These are phyloP conservation scores for Pseudoscleropodium purum DNA, from an alignment of 225 moss, liverwort and hornwort genomes.

Conservation along the genomic window DNA sequence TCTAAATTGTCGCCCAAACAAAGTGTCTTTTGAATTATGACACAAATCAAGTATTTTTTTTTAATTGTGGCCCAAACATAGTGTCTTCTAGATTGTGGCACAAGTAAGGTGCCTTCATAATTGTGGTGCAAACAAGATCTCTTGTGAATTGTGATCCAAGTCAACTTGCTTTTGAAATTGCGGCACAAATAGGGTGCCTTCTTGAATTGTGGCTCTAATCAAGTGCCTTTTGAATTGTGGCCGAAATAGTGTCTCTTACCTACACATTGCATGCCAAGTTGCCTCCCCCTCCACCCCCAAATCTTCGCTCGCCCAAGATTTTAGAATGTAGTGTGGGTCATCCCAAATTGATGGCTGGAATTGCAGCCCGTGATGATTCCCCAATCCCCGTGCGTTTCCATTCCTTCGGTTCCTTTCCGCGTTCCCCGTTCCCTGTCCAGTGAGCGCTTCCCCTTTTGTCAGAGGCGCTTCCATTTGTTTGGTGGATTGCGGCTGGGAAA, in stretches of 20 bases:
- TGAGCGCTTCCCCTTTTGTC: not conserved
- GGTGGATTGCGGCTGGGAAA: not conserved
- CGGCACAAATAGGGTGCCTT: no score
- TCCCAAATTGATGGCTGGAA: not conserved
- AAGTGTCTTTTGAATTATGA: not conserved
- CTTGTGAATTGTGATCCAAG: accelerated
- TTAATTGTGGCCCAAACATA: not conserved
- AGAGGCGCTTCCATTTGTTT: not conserved
- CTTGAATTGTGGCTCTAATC: no score
- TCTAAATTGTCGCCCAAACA: not conserved
- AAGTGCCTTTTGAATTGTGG: not conserved
- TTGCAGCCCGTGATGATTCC: not conserved
- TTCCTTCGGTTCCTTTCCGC: not conserved
- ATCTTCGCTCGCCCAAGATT: not conserved
- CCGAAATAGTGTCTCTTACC: not conserved
- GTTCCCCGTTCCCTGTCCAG: not conserved
- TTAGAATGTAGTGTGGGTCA: not conserved
- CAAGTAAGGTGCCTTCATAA: no score
- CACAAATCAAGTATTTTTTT: no score
- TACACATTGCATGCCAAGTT: no score
- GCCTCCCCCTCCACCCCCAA: not conserved
- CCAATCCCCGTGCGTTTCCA: not conserved
- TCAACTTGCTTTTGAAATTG: not conserved
- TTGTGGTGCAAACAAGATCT: not conserved
- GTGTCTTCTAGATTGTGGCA: not conserved